These are phyloP conservation scores for Geoglossum glabrum DNA, from an alignment of 495 filamentous ascomycete species.

Conservation along the genomic window DNA sequence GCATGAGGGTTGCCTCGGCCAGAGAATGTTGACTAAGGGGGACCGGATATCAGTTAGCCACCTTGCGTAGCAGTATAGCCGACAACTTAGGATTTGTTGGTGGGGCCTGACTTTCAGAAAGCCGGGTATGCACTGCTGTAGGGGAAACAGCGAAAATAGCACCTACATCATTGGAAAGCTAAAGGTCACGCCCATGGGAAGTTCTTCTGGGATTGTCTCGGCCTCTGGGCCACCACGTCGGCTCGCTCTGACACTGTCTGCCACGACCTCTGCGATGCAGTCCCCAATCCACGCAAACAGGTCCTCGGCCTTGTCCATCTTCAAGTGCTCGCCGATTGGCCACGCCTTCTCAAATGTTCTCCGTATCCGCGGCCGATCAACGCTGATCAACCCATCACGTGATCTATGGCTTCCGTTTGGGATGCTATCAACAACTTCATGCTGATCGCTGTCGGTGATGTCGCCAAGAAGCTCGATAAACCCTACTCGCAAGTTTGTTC, in stretches of 20 bases:
- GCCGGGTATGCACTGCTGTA: not conserved
- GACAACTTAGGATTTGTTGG: not conserved
- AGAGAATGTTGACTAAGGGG: constrained; percentile 46
- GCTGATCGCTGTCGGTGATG: not conserved
- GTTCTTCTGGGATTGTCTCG: constrained; percentile 25
- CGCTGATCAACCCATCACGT: not conserved
- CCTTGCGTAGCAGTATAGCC: not conserved
- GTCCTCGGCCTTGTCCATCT: constrained; percentile 52
- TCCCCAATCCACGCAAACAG: constrained; percentile 65
- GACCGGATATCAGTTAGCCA: not conserved
- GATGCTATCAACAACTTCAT: not conserved
- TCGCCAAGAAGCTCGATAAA: constrained; percentile 6
- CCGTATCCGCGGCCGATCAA: constrained; percentile 24
- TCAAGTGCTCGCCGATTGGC: constrained; percentile 63
- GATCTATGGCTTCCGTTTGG: not conserved
- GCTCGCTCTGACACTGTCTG: constrained; percentile 26
- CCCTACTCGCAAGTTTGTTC: constrained; percentile 6
- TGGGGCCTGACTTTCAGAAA: not conserved
- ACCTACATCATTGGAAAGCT: constrained; percentile 69
- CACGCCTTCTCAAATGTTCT: constrained; percentile 49
- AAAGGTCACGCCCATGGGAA: constrained; percentile 68
- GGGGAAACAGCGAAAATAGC: not conserved
- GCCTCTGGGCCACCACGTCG: constrained; percentile 20
- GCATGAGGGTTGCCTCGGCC: constrained; percentile 57
- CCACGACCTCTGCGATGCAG: constrained; percentile 54